Conservation (phyloP, 2,329 filamentous ascomycete species). For the Aspergillus phoenicis region DNA sequence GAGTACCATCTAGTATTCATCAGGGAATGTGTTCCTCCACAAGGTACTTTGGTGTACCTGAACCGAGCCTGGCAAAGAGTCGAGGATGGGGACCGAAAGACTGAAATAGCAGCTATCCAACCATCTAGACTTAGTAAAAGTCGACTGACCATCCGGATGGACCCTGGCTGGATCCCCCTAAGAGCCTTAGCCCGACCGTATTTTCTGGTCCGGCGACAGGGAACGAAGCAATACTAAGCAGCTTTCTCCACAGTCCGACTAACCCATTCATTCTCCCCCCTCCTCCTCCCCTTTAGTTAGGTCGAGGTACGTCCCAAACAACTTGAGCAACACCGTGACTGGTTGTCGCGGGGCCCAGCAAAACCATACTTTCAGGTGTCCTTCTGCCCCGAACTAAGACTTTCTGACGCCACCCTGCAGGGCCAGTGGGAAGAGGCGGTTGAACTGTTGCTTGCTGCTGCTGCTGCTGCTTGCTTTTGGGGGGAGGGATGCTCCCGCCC, state of each 20-base stretch:
- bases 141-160: neutral
- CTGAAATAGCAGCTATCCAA: constrained; percentile 6
- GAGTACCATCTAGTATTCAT: no score
- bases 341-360: neutral
- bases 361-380: no score
- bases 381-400: no score
- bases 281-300: neutral
- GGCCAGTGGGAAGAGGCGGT: neutral
- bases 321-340: neutral
- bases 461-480: neutral
- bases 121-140: no score
- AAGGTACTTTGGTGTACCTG: neutral
- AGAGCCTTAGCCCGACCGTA: constrained; percentile 9
- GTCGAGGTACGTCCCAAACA: neutral
- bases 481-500: neutral
- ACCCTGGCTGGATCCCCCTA: constrained; percentile 6
- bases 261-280: neutral
- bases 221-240: constrained; percentile 18
- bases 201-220: constrained; percentile 8
- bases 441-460: neutral
- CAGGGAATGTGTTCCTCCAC: no score
- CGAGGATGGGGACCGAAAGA: neutral
- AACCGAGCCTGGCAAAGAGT: neutral
- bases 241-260: constrained; percentile 14
- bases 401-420: constrained; percentile 10